Evolutionary conservation across 2,329 filamentous ascomycete species (phyloP).

Genomic region (Aspergillus alliaceus): DNA sequence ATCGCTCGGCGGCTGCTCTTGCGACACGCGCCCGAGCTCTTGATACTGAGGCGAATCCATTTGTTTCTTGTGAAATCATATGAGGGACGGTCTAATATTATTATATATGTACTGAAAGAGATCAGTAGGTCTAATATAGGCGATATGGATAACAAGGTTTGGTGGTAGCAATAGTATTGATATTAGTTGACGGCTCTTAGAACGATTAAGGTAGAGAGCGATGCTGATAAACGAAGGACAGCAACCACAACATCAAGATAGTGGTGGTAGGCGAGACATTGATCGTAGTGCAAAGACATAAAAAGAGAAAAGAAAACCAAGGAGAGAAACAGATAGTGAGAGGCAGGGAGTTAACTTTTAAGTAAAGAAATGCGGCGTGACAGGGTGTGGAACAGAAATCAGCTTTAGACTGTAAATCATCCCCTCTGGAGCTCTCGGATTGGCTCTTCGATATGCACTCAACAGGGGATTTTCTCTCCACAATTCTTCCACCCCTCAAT

Average conservation of each 20-base stretch:
- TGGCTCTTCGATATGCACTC: background rate
- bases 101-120: background rate
- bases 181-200: too few species aligned
- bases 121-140: background rate
- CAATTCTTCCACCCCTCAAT: background rate
- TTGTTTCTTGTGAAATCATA: background rate
- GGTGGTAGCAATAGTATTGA: background rate
- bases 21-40: constrained; percentile 8
- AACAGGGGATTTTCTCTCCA: background rate
- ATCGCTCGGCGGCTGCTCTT: constrained; percentile 7
- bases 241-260: background rate
- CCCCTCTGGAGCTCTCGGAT: background rate
- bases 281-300: background rate
- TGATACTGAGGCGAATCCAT: constrained; percentile 11
- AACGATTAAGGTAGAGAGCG: background rate
- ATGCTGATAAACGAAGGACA: constrained; percentile 2
- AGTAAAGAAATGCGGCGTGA: background rate
- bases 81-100: background rate
- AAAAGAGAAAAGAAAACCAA: background rate
- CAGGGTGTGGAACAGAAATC: too few species aligned
- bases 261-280: background rate
- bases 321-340: background rate
- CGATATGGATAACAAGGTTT: background rate
- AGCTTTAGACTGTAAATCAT: background rate
- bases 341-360: background rate